Percentiles rank a stretch among this genome's conserved stretches.
Evolutionary conservation across 2,329 filamentous ascomycete species (phyloP).

Genomic region (Knufia fluminis): DNA sequence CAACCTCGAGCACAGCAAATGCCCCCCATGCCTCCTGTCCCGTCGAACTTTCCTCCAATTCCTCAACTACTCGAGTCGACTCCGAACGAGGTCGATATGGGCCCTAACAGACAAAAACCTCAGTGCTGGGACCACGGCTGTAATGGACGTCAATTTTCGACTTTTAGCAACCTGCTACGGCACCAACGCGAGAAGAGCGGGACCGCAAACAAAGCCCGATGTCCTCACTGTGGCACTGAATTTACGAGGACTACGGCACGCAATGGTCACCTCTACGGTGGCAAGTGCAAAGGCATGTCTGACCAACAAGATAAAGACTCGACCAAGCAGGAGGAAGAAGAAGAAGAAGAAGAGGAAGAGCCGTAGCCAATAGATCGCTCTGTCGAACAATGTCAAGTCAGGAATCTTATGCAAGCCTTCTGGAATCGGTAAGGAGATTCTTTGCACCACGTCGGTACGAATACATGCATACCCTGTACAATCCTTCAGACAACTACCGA

Average conservation of each 20-base stretch:
- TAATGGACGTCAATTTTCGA: slow-evolving; percentile 90
- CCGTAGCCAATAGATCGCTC: background rate
- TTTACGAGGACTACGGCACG: slow-evolving; percentile 83
- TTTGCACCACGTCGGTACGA: too few relatives aligned
- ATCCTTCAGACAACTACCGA: too few relatives aligned
- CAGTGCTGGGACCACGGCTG: slow-evolving; percentile 97
- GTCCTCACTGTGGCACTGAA: slow-evolving; percentile 83
- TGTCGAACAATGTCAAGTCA: too few relatives aligned
- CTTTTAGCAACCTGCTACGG: slow-evolving; percentile 85
- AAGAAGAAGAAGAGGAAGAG: background rate
- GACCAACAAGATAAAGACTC: slow-evolving; percentile 5
- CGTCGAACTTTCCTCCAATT: slow-evolving; percentile 15
- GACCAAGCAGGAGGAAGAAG: background rate
- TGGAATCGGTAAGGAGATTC: too few relatives aligned
- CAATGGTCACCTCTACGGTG: slow-evolving; percentile 77
- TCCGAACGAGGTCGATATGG: slow-evolving; percentile 17
- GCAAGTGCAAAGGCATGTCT: slow-evolving; percentile 69
- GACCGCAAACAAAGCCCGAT: slow-evolving; percentile 77
- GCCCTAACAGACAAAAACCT: slow-evolving; percentile 63
- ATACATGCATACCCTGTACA: too few relatives aligned
- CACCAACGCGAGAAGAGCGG: slow-evolving; percentile 94
- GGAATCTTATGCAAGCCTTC: too few relatives aligned
- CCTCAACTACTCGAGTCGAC: slow-evolving; percentile 18
- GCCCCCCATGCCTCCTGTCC: slow-evolving; percentile 13
- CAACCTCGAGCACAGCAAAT: slow-evolving; percentile 12